phyloP scores from a whole-genome alignment of 2,329 filamentous ascomycete genomes.

The Sclerotiophoma versabilis region DNA sequence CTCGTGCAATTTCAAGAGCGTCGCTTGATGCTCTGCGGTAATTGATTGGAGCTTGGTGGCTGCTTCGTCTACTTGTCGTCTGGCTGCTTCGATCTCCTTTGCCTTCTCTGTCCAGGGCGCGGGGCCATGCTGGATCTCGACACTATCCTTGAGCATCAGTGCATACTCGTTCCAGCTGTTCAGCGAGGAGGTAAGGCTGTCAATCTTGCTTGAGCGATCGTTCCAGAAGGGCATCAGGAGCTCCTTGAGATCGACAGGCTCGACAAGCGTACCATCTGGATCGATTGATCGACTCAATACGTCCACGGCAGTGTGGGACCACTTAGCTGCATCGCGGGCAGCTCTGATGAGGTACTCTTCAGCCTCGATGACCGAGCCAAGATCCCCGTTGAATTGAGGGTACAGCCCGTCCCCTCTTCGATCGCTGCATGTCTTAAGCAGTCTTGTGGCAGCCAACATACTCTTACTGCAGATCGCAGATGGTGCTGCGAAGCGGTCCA shows the following conservation, averaged over 20 bases:
- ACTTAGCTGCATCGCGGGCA: constrained; percentile 20
- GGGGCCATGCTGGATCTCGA: constrained; percentile 70
- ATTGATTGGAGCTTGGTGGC: constrained; percentile 84
- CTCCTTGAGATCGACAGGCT: constrained; percentile 7
- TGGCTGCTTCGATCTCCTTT: constrained; percentile 81
- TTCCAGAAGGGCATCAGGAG: constrained; percentile 16
- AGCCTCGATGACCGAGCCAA: constrained; percentile 30
- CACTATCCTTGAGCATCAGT: constrained; percentile 53
- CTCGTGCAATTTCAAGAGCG: constrained; percentile 69
- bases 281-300: constrained; percentile 13
- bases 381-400: constrained; percentile 30
- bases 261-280: constrained; percentile 4
- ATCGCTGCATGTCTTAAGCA: constrained; percentile 31
- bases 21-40: constrained; percentile 80
- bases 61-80: constrained; percentile 79
- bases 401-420: constrained; percentile 37
- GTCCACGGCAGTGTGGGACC: constrained; percentile 8
- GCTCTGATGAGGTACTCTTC: constrained; percentile 28
- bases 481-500: constrained; percentile 27
- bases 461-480: constrained; percentile 23
- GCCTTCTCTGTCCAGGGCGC: constrained; percentile 86
- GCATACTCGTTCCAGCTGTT: constrained; percentile 71
- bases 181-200: constrained; percentile 32
- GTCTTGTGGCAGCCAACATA: constrained; percentile 28
- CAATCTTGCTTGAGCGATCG: constrained; percentile 12